Evolutionary conservation across 2,329 filamentous ascomycete species (phyloP).

Genomic region (Macroventuria anomochaeta): DNA sequence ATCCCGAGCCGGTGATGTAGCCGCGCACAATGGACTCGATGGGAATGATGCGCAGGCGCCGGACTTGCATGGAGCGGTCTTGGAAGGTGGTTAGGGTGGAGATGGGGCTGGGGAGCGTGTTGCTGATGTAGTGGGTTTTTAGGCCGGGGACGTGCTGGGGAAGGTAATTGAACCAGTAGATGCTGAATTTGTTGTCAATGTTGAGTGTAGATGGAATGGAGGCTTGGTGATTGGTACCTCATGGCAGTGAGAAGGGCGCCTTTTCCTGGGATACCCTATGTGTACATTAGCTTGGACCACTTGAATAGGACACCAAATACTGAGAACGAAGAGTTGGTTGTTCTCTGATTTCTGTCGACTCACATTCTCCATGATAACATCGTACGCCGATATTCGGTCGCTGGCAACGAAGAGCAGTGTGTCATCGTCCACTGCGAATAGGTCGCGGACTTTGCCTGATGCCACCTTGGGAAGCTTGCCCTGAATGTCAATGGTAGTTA

Average conservation of each 20-base stretch:
- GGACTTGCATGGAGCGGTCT: constrained; percentile 78
- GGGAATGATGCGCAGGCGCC: constrained; percentile 75
- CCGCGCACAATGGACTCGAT: constrained; percentile 87
- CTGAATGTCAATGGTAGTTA: constrained; percentile 44
- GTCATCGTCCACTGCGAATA: constrained; percentile 73
- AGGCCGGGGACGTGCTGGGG: constrained; percentile 62
- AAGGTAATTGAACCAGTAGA: constrained; percentile 72
- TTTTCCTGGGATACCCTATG: constrained; percentile 70
- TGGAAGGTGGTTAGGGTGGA: constrained; percentile 56
- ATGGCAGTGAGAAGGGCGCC: constrained; percentile 71
- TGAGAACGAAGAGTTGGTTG: no score
- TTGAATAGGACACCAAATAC: no score
- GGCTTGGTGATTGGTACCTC: constrained; percentile 48
- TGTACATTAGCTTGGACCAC: background rate
- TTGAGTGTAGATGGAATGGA: background rate
- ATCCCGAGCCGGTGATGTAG: constrained; percentile 86
- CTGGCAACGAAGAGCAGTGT: constrained; percentile 83
- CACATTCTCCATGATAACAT: constrained; percentile 85
- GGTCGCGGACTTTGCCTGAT: constrained; percentile 78
- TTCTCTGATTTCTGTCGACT: constrained; percentile 20
- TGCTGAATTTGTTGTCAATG: constrained; percentile 29
- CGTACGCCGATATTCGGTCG: constrained; percentile 93
- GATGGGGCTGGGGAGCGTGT: constrained; percentile 58
- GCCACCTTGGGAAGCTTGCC: constrained; percentile 57
- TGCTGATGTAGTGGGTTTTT: constrained; percentile 68